Conservation (phyloP, 1,284 basidiomycete genomes). For the Ganoderma lingzhi region DNA sequence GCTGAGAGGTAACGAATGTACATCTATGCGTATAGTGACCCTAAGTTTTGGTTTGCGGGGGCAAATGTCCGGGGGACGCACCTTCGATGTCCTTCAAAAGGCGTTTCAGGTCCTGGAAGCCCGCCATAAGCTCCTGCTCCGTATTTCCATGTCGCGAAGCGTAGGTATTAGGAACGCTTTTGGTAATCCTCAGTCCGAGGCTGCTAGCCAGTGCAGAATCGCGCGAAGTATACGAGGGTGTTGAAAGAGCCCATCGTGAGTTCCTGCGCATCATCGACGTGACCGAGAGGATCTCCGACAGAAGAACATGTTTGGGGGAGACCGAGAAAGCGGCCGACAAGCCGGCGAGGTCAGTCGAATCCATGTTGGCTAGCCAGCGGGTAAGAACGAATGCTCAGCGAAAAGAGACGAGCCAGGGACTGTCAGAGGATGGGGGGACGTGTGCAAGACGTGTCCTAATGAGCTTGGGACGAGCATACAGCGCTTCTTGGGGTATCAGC, state of each 20-base stretch:
- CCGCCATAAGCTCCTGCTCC: slow-evolving; percentile 87
- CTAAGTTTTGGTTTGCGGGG: not conserved
- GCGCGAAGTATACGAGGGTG: slow-evolving; percentile 64
- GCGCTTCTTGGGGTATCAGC: slow-evolving; percentile 27
- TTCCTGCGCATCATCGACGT: slow-evolving; percentile 98
- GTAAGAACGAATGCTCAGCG: not conserved
- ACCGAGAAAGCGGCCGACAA: slow-evolving; percentile 39
- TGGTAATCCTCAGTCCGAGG: slow-evolving; percentile 74
- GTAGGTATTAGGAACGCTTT: slow-evolving; percentile 45
- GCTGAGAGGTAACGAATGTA: slow-evolving; percentile 61
- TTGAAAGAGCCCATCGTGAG: slow-evolving; percentile 87
- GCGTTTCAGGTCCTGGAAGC: slow-evolving; percentile 89
- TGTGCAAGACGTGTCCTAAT: slow-evolving; percentile 31
- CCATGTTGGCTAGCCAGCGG: slow-evolving; percentile 25
- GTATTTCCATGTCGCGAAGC: slow-evolving; percentile 56
- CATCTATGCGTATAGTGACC: slow-evolving; percentile 51
- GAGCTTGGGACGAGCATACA: slow-evolving; percentile 16
- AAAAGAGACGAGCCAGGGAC: not conserved
- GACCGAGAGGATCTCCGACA: slow-evolving; percentile 91
- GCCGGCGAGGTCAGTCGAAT: slow-evolving; percentile 19
- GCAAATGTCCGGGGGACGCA: slow-evolving; percentile 46
- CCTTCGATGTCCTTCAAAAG: slow-evolving; percentile 78
- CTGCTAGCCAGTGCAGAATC: slow-evolving; percentile 75
- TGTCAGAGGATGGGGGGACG: slow-evolving; percentile 19
- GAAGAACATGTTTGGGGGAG: slow-evolving; percentile 79